Evolutionary conservation across 2,329 filamentous ascomycete genomes (phyloP).

Genomic region (Byssothecium circinans): DNA sequence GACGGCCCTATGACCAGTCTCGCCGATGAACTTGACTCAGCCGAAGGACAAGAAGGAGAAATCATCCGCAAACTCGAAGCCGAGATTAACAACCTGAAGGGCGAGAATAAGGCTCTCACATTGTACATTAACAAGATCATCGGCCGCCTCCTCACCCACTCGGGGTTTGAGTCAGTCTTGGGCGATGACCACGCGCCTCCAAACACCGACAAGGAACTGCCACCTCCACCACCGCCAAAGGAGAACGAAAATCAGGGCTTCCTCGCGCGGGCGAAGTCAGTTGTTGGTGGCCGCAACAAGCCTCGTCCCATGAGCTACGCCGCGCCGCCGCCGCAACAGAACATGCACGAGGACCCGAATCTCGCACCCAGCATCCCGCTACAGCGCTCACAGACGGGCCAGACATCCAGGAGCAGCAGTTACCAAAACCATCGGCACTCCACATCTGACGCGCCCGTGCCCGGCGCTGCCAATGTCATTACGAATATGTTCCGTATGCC

Average conservation of each 20-base stretch:
- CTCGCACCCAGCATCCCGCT: constrained; percentile 78
- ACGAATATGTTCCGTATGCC: constrained; percentile 87
- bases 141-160: constrained; percentile 87
- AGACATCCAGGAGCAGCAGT: constrained; percentile 35
- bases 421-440: constrained; percentile 46
- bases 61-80: constrained; percentile 68
- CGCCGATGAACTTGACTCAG: constrained; percentile 83
- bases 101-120: constrained; percentile 95
- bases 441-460: constrained; percentile 46
- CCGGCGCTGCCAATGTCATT: constrained; percentile 71
- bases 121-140: constrained; percentile 99
- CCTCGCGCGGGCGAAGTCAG: constrained; percentile 63
- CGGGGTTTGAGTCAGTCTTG: constrained; percentile 91
- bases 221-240: constrained; percentile 65
- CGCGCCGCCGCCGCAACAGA: constrained; percentile 28
- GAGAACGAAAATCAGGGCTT: constrained; percentile 53
- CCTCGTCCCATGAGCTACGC: constrained; percentile 50
- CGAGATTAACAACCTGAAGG: constrained; percentile 78
- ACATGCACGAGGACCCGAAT: constrained; percentile 61
- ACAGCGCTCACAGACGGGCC: constrained; percentile 57
- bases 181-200: constrained; percentile 59
- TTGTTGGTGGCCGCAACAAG: constrained; percentile 46
- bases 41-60: constrained; percentile 54
- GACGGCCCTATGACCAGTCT: constrained; percentile 42
- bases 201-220: constrained; percentile 81